phyloP scores from a whole-genome alignment of 371 early-diverging fungal genomes.

The Nematocida displodere region DNA sequence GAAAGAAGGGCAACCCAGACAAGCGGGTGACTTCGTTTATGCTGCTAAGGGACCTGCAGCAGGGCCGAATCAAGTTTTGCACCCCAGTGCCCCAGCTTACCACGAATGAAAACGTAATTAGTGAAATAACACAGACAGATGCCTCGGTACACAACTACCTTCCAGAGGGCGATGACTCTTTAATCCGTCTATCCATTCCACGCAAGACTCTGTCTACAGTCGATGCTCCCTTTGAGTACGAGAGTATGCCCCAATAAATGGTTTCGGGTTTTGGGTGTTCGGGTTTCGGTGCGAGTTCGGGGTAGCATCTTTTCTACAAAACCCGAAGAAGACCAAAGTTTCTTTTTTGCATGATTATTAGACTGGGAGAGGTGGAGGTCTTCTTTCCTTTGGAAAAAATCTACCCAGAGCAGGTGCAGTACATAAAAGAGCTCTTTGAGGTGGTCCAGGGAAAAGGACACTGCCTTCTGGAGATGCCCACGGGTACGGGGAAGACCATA shows the following conservation, averaged over 20 bases:
- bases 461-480: slow-evolving; percentile 95
- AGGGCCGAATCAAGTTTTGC: slow-evolving; percentile 41
- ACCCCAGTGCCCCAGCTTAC: slow-evolving; percentile 3
- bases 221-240: no score
- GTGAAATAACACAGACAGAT: no score
- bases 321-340: no score
- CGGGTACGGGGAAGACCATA: slow-evolving; percentile 97
- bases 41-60: slow-evolving; percentile 40
- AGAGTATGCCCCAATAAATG: no score
- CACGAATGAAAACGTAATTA: no score
- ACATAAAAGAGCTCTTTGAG: slow-evolving; percentile 88
- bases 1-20: slow-evolving; percentile 31
- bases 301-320: no score
- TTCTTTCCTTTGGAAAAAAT: slow-evolving; percentile 96
- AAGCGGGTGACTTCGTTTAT: slow-evolving; percentile 25
- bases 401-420: slow-evolving; percentile 96
- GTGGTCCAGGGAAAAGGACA: slow-evolving; percentile 84
- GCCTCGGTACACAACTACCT: no score
- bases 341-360: slow-evolving; percentile 62
- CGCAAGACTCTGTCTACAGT: not conserved
- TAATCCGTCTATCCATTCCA: not conserved
- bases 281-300: no score
- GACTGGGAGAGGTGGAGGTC: slow-evolving; percentile 80
- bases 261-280: no score
- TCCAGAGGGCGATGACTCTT: slow-evolving; percentile 13